Conservation (phyloP, 2,329 filamentous ascomycete species). For the Cladophialophora yegresii region DNA sequence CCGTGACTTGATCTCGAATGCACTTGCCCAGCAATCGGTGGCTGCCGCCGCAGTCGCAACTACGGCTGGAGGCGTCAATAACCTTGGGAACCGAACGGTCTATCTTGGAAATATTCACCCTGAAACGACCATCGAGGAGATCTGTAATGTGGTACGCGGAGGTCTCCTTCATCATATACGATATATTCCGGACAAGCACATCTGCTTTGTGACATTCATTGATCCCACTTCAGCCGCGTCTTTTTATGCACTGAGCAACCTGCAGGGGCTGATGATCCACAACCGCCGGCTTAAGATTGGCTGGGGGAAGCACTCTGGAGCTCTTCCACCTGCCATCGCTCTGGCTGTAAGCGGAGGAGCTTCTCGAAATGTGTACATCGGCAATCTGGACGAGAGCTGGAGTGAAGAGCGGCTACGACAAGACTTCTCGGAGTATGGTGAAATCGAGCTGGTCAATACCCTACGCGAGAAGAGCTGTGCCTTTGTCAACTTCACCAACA, state of each 20-base stretch:
- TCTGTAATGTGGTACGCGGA: conserved; percentile 96
- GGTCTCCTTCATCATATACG: conserved; percentile 96
- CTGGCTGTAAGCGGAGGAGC: conserved; percentile 94
- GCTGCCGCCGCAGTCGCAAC: conserved; percentile 95
- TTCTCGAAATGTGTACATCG: conserved; percentile 97
- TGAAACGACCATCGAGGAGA: conserved; percentile 98
- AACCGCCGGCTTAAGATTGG: conserved; percentile 97
- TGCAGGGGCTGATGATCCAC: conserved; percentile 98
- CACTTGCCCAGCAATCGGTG: conserved; percentile 94
- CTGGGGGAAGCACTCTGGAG: conserved; percentile 98
- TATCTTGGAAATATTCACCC: conserved; percentile 99
- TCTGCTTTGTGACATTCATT: conserved; percentile 99
- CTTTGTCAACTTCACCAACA: conserved; percentile 99
- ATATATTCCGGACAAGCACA: conserved; percentile 99
- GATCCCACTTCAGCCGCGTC: conserved; percentile 96
- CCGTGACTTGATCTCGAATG: conserved; percentile 93
- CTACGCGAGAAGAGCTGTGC: conserved; percentile 98
- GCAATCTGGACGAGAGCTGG: conserved; percentile 96
- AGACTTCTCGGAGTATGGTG: conserved; percentile 95
- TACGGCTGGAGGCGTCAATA: conserved; percentile 93
- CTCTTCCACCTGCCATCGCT: conserved; percentile 91
- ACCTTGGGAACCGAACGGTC: conserved; percentile 94
- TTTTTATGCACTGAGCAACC: conserved; percentile 95
- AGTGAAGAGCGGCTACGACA: conserved; percentile 92
- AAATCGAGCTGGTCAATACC: conserved; percentile 96